Percentiles rank a stretch among this genome's conserved stretches.
Conservation (phyloP, 495 filamentous ascomycete genomes). For the Aspergillus ostianus region DNA sequence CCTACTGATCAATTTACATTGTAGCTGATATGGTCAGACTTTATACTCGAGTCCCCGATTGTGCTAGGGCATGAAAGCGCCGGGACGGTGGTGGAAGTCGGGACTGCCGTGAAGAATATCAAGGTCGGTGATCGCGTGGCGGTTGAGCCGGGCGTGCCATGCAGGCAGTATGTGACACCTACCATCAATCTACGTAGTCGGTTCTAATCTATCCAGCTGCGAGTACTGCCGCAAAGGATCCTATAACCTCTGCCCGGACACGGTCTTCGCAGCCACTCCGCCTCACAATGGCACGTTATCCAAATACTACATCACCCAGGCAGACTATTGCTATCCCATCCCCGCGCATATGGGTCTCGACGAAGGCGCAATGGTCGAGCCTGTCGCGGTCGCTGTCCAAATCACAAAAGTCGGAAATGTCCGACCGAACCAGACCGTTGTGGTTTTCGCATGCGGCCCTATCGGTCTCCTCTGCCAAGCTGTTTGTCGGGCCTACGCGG, state of each 20-base stretch:
- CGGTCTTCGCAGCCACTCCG: slow-evolving; percentile 82
- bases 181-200: background rate
- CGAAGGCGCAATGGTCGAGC: slow-evolving; percentile 83
- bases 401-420: slow-evolving; percentile 67
- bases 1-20: background rate
- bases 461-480: slow-evolving; percentile 80
- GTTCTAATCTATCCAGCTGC: slow-evolving; percentile 22
- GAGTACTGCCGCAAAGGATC: slow-evolving; percentile 39
- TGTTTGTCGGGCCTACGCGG: slow-evolving; percentile 71
- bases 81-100: slow-evolving; percentile 60
- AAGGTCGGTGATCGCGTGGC: slow-evolving; percentile 68
- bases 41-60: slow-evolving; percentile 65
- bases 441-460: slow-evolving; percentile 84
- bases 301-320: slow-evolving; percentile 70
- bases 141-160: slow-evolving; percentile 80
- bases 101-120: slow-evolving; percentile 54
- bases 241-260: slow-evolving; percentile 56
- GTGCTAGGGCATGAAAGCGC: slow-evolving; percentile 70
- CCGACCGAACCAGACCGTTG: slow-evolving; percentile 67
- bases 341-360: slow-evolving; percentile 68
- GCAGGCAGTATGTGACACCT: slow-evolving; percentile 42
- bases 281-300: slow-evolving; percentile 77
- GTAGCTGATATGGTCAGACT: slow-evolving; percentile 41
- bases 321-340: slow-evolving; percentile 81
- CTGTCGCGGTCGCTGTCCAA: slow-evolving; percentile 78